Percentiles rank a stretch among this genome's conserved stretches.
Evolutionary conservation across 2,329 filamentous ascomycete genomes (phyloP).

Genomic region (Aspergillus tanneri): DNA sequence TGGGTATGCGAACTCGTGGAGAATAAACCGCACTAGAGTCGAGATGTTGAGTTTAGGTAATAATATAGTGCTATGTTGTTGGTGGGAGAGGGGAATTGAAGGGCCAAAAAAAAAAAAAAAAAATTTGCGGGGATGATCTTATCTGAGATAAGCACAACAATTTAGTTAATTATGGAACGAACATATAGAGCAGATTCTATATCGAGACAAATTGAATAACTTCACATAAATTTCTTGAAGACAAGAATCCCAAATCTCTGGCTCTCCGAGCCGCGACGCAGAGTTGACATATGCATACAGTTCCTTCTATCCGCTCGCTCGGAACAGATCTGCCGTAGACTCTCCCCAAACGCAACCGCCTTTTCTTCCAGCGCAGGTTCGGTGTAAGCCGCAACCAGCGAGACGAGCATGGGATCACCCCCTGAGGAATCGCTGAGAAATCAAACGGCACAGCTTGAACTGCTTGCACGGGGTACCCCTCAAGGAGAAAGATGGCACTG

Average conservation of each 20-base stretch:
- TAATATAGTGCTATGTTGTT: no score
- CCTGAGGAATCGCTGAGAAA: slow-evolving; percentile 47
- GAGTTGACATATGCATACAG: slow-evolving; percentile 54
- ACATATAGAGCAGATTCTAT: no score
- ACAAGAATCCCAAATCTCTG: slow-evolving; percentile 47
- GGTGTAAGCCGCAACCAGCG: slow-evolving; percentile 41
- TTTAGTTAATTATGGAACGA: no score
- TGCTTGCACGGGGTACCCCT: slow-evolving; percentile 50
- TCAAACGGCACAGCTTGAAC: slow-evolving; percentile 37
- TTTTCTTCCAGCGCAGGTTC: slow-evolving; percentile 33
- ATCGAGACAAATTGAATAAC: no score
- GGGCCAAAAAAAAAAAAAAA: background rate
- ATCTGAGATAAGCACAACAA: background rate
- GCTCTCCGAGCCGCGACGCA: slow-evolving; percentile 49
- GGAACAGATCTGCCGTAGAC: slow-evolving; percentile 40
- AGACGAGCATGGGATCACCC: slow-evolving; percentile 41
- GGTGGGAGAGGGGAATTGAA: background rate
- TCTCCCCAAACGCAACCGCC: slow-evolving; percentile 40
- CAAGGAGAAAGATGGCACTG: slow-evolving; percentile 51
- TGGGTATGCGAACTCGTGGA: no score
- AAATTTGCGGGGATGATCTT: background rate
- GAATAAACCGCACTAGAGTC: no score
- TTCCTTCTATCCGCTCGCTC: slow-evolving; percentile 33
- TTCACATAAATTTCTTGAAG: no score
- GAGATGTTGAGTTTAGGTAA: no score